Percentiles rank a stretch among this genome's conserved stretches.
Evolutionary conservation across 2,329 filamentous ascomycete species (phyloP).

Genomic region (Calonectria pseudoreteaudii): DNA sequence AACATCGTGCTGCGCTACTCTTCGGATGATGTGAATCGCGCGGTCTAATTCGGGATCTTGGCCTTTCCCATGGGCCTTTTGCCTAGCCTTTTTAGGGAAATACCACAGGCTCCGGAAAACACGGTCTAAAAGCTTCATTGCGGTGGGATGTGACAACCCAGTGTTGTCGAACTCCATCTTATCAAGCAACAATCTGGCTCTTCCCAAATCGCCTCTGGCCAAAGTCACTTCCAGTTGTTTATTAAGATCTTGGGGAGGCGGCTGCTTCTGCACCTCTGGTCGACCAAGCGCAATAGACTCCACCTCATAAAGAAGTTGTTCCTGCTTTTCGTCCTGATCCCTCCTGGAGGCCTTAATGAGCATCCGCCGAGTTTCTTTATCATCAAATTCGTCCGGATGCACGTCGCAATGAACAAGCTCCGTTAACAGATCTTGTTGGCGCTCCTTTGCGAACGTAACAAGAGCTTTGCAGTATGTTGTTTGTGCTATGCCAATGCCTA

Average conservation of each 20-base stretch:
- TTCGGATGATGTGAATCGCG: constrained; percentile 46
- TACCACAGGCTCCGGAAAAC: constrained; percentile 44
- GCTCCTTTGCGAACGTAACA: constrained; percentile 69
- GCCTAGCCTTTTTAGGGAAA: constrained; percentile 38
- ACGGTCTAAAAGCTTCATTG: constrained; percentile 39
- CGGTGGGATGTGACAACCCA: constrained; percentile 43
- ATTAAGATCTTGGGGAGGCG: constrained; percentile 40
- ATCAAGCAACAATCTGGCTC: constrained; percentile 45
- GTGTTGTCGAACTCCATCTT: constrained; percentile 48
- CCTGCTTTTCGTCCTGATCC: constrained; percentile 52
- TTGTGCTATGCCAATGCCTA: constrained; percentile 71
- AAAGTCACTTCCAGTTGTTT: constrained; percentile 27
- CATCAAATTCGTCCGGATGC: constrained; percentile 68
- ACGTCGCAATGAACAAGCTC: constrained; percentile 62
- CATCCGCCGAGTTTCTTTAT: constrained; percentile 53
- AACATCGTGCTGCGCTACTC: constrained; percentile 46
- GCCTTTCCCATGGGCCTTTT: constrained; percentile 23
- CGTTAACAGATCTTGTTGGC: constrained; percentile 62
- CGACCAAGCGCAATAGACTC: constrained; percentile 40
- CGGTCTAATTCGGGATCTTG: constrained; percentile 43
- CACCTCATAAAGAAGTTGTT: constrained; percentile 58
- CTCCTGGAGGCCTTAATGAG: constrained; percentile 50
- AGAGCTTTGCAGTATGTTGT: constrained; percentile 76
- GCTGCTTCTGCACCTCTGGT: constrained; percentile 26
- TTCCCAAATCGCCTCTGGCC: constrained; percentile 29